Conservation (phyloP, 805 yeast genomes). For the Debaryomyces maramus region DNA sequence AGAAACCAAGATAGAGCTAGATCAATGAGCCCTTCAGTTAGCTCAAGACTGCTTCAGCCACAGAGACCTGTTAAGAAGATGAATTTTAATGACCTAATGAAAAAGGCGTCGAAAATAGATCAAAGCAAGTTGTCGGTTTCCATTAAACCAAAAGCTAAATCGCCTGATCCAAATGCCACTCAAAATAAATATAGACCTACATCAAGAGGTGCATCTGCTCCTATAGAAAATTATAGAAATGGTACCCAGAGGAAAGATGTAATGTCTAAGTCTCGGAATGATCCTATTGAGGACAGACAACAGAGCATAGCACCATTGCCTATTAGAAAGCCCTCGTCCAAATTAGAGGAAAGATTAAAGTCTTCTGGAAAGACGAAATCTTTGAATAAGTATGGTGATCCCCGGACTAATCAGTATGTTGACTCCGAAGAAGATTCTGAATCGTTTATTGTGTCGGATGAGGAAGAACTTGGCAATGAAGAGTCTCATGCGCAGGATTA, state of each 20-base stretch:
- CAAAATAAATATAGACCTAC: not conserved
- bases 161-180: constrained; percentile 24
- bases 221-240: not conserved
- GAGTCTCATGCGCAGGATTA: constrained; percentile 46
- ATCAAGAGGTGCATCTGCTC: not conserved
- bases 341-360: constrained; percentile 48
- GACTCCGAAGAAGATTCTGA: constrained; percentile 37
- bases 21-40: constrained; percentile 3
- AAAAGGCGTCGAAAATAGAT: constrained; percentile 63
- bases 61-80: constrained; percentile 38
- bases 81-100: constrained; percentile 67
- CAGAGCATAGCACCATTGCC: constrained; percentile 32
- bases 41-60: constrained; percentile 6
- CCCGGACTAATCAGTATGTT: constrained; percentile 8
- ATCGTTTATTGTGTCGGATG: constrained; percentile 58
- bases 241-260: not conserved
- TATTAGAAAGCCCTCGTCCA: constrained; percentile 58
- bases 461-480: constrained; percentile 42
- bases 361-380: constrained; percentile 15
- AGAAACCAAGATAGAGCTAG: not conserved
- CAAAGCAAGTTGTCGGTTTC: constrained; percentile 38
- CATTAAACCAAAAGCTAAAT: constrained; percentile 40
- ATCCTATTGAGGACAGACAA: not conserved
- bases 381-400: constrained; percentile 5
- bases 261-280: not conserved